phyloP scores from a whole-genome alignment of 2,329 filamentous ascomycete species.

The Monilinia fructicola region DNA sequence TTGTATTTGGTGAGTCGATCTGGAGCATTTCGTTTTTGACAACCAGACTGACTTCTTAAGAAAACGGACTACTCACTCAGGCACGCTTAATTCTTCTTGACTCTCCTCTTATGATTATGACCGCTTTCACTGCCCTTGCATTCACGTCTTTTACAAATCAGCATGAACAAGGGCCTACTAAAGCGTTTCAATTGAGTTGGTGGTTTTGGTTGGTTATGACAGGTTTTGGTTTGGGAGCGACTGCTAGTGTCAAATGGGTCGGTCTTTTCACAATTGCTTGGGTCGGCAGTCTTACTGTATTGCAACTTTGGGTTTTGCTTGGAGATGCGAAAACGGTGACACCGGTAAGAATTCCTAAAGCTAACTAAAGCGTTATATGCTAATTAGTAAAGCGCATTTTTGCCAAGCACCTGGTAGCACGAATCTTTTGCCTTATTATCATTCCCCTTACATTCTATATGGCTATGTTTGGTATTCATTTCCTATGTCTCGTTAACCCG shows the following conservation, averaged over 20 bases:
- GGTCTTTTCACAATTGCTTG: slow-evolving; percentile 98
- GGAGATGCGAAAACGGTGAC: slow-evolving; percentile 86
- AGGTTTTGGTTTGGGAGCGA: slow-evolving; percentile 84
- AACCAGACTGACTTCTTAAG: slow-evolving; percentile 48
- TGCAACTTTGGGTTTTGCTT: slow-evolving; percentile 94
- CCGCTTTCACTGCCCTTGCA: slow-evolving; percentile 83
- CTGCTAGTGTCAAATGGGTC: slow-evolving; percentile 97
- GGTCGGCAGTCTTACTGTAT: slow-evolving; percentile 85
- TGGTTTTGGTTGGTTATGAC: slow-evolving; percentile 96
- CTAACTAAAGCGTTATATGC: slow-evolving; percentile 21
- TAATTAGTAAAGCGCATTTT: slow-evolving; percentile 62
- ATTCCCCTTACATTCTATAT: slow-evolving; percentile 91
- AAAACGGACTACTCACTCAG: slow-evolving; percentile 94
- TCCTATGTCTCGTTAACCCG: slow-evolving; percentile 87
- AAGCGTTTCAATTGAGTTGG: slow-evolving; percentile 87
- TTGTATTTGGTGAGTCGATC: slow-evolving; percentile 75
- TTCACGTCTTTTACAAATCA: slow-evolving; percentile 96
- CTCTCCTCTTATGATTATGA: slow-evolving; percentile 90
- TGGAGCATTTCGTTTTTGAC: background rate
- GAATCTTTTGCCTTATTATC: slow-evolving; percentile 85
- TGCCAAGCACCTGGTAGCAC: slow-evolving; percentile 91
- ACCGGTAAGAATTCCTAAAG: slow-evolving; percentile 51
- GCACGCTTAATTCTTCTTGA: slow-evolving; percentile 94
- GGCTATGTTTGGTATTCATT: slow-evolving; percentile 96
- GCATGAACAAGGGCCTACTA: slow-evolving; percentile 85